Conservation (phyloP, 495 filamentous ascomycete species). For the Filosporella fistucella region DNA sequence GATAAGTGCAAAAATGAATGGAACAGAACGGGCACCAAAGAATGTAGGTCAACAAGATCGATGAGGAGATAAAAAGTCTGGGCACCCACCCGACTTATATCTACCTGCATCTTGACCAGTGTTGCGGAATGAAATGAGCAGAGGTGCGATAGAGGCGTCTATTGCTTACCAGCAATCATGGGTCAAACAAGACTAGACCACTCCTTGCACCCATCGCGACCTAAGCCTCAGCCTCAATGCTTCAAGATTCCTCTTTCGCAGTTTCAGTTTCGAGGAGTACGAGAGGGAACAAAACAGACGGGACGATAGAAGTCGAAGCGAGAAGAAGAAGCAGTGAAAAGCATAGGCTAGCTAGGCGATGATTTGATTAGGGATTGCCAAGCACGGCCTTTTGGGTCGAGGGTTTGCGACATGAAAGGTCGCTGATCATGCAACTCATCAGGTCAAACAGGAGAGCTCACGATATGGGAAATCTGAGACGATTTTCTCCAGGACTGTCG, state of each 20-base stretch:
- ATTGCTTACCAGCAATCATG: constrained; percentile 3
- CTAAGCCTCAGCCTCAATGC: constrained; percentile 20
- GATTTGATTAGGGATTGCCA: constrained; percentile 10
- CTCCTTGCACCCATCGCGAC: not conserved
- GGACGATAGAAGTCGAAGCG: not conserved
- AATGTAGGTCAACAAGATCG: constrained; percentile 24
- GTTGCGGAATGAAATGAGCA: constrained; percentile 14
- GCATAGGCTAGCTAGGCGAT: constrained; percentile 3
- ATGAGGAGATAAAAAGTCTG: constrained; percentile 9
- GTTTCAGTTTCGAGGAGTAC: constrained; percentile 21
- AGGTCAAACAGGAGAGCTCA: constrained; percentile 20
- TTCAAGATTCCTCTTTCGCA: constrained; percentile 11
- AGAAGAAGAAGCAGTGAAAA: not conserved
- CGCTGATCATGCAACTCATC: constrained; percentile 15
- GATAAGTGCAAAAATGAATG: constrained; percentile 16
- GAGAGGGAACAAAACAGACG: not conserved
- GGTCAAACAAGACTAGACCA: constrained; percentile 16
- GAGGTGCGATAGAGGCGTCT: constrained; percentile 3
- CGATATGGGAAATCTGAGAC: constrained; percentile 18
- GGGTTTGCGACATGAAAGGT: constrained; percentile 15
- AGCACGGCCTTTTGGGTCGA: constrained; percentile 6
- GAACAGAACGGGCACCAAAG: constrained; percentile 17
- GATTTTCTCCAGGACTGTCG: constrained; percentile 4
- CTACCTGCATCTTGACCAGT: not conserved
- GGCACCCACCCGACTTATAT: constrained; percentile 14